Evolutionary conservation across 208 protist species (phyloP).

Genomic region (Histomonas meleagridis): DNA sequence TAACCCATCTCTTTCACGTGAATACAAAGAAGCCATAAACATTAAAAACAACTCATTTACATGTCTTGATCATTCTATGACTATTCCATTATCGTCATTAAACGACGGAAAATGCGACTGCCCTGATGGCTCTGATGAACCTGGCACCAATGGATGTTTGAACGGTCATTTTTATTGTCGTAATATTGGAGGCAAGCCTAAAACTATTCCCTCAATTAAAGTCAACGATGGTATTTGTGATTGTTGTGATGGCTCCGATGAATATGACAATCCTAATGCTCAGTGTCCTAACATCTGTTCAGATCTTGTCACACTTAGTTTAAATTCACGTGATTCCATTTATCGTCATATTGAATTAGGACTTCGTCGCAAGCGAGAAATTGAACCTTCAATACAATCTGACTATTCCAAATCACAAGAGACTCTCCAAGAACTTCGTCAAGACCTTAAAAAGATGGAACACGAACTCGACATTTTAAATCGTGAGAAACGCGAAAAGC

Average conservation of each 20-base stretch:
- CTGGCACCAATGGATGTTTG: conserved; percentile 49
- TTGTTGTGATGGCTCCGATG: conserved; percentile 58
- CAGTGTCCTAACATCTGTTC: neutral
- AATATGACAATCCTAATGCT: conserved; percentile 32
- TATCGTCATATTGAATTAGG: neutral
- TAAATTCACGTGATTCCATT: neutral
- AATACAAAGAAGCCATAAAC: neutral
- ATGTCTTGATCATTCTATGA: conserved; percentile 23
- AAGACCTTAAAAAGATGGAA: neutral
- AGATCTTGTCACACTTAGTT: neutral
- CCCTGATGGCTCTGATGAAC: conserved; percentile 49
- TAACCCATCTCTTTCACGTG: neutral
- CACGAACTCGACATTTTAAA: conserved; percentile 7
- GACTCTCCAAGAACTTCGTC: neutral
- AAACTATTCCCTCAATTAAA: conserved; percentile 36
- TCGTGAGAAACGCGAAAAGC: neutral
- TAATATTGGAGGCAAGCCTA: conserved; percentile 35
- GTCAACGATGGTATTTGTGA: conserved; percentile 56
- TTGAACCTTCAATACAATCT: neutral
- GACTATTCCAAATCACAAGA: neutral
- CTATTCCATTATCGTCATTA: conserved; percentile 28
- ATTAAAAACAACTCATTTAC: neutral
- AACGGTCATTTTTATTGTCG: conserved; percentile 48
- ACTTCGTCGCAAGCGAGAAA: neutral
- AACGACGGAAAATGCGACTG: conserved; percentile 45